Evolutionary conservation across 352 stramenopile species (phyloP), one percentile per base, ranked within the genome.

Genomic region (Pythium phragmitis): DNA sequence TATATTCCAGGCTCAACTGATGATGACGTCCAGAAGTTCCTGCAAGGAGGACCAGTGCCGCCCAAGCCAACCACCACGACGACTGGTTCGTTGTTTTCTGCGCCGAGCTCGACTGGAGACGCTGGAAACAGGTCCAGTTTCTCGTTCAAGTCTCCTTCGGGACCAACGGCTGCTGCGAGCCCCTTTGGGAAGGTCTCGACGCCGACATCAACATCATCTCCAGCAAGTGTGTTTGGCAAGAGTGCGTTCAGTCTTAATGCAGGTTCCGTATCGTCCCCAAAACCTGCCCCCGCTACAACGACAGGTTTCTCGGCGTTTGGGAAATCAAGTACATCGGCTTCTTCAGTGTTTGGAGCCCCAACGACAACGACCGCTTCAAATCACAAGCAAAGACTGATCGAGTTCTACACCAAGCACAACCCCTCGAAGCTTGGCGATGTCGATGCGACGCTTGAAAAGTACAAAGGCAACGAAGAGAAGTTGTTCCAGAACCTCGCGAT

Each of bases 361-460:
- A 23, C 53, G 16, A 36, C 47, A 3, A 14, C 43, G 47, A 34
- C 53, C 19, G 23, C 45, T 48, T 37, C 19, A 2, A 68, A 81
- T 57, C 85, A 90, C 53, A 79, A 73, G 23, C 76, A 91, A 48
- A 75, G 76, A 45, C 50, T 98, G 23, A 75, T 93, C 41, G 86
- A 85, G 26, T 98, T 98, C 65, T 98, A 98, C 73, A 71, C 89
- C 43, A 87, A 97, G 57, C 74, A 97, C 71, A 98, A 98, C 66
- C 89, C 89, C 7, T 76, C 70, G 17, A 98, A 97, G 69, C 67
- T 98, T 16, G 69, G 69, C 26, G 87, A 87, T 26, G 86, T 98
- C 19, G 93, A 98, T 63, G 58, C 80, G 26, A 97, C 87, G 34
- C 77, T 98, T 11, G 65, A 77, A 41, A 97, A 96, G 72, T 98